Base-by-base conservation (phyloP, 108 stramenopile species). In the Skeletonema tropicum region DNA sequence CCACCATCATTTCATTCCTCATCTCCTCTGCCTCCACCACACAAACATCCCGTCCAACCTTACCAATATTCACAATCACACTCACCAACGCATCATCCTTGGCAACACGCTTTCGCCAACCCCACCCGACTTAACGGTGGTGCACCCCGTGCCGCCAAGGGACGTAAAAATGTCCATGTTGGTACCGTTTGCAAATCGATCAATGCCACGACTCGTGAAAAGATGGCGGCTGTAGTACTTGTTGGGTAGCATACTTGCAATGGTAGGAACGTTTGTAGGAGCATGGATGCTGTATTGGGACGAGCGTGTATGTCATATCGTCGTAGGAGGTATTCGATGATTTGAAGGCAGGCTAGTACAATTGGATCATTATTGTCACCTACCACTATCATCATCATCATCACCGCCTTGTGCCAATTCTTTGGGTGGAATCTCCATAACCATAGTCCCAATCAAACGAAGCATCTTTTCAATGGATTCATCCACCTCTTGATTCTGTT, bases 321-420 rank as follows among this genome's bases (percentile, higher is more conserved):
- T 11, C 91, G 84, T 9, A 95, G 58, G 23, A 95, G 72, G 63
- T 88, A 95, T 68, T 95, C 94, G 42, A 92, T 65, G 14, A 92
- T 83, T 60, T 90, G 86, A 12, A 90, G 70, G 15, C 30, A 14
- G 5, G 70, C 7, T 17, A 42, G 6, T 45, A 79, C 38, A 5
- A 63, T 32, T 12, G 84, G 68, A 39, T 64, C 21, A 19, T 70
- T 7, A n/a, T 25, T 17, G 21, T 6, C 15, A 15, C 26, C 23
- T n/a, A 9, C 35, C 6, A 60, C 17, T 39, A n/a, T 63, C 57
- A 12, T 38, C 10, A 52, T 41, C 11, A 52, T 45, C 36, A 15
- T 3, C 4, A 42, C 1, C 14, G 15, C 14, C 14, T 15, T 42
- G 41, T 64, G 41, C 30, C 26, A 64, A 31, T 17, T 11, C 36